Evolutionary conservation across 495 filamentous ascomycete species (phyloP).

Genomic region (Lasiosphaeria miniovina): DNA sequence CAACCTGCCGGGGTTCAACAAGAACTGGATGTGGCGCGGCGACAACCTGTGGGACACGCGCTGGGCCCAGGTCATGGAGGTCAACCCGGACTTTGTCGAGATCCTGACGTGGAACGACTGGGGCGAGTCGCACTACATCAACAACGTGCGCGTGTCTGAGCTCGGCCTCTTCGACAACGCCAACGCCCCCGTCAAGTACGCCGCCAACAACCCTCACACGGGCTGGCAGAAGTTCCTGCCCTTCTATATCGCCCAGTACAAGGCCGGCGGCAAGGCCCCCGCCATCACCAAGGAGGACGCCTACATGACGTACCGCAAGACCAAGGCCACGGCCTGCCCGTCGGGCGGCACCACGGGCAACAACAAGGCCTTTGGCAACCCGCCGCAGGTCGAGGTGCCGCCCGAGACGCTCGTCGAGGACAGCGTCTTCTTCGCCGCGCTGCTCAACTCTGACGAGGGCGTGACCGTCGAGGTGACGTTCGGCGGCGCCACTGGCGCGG

Average conservation of each 20-base stretch:
- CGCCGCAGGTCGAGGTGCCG: conserved; percentile 12
- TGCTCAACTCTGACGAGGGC: conserved; percentile 18
- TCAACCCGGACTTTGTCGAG: conserved; percentile 56
- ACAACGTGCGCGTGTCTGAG: conserved; percentile 33
- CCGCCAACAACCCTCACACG: conserved; percentile 14
- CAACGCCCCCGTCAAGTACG: conserved; percentile 23
- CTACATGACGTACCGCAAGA: conserved; percentile 16
- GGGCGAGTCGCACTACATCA: conserved; percentile 60
- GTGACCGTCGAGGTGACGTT: conserved; percentile 21
- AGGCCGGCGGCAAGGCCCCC: conserved; percentile 13
- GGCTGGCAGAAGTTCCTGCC: conserved; percentile 27
- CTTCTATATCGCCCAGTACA: conserved; percentile 25
- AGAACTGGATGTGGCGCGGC: conserved; percentile 60
- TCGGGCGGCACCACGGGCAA: conserved; percentile 22
- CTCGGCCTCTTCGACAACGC: conserved; percentile 15
- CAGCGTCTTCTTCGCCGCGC: conserved; percentile 23
- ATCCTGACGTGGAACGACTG: conserved; percentile 72
- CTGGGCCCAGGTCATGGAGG: conserved; percentile 52
- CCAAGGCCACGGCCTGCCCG: conserved; percentile 21
- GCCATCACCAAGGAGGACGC: background rate
- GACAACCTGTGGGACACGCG: conserved; percentile 59
- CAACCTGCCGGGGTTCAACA: conserved; percentile 51
- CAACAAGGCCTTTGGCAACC: conserved; percentile 10
- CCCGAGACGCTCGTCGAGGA: conserved; percentile 22
- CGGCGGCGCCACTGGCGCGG: conserved; percentile 4